Evolutionary conservation across 2,329 filamentous ascomycete genomes (phyloP).

Genomic region (Clarireedia paspali): DNA sequence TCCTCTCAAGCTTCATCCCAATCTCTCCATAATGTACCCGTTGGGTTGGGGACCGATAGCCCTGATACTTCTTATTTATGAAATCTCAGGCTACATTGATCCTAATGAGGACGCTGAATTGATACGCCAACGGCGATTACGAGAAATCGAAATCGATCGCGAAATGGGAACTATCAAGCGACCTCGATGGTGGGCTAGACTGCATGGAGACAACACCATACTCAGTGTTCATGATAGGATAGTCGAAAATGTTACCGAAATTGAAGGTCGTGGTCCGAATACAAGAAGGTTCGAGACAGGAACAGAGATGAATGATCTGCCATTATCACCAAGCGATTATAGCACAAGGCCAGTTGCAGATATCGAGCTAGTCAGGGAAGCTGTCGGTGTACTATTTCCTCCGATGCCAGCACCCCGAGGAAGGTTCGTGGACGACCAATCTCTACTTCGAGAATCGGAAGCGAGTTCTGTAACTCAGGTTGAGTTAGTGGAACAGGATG

Average conservation of each 20-base stretch:
- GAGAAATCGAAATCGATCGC: slow-evolving; percentile 47
- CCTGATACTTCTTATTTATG: slow-evolving; percentile 48
- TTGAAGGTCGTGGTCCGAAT: slow-evolving; percentile 28
- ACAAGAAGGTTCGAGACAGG: slow-evolving; percentile 23
- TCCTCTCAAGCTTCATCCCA: slow-evolving; percentile 46
- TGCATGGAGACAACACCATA: slow-evolving; percentile 15
- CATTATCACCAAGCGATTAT: slow-evolving; percentile 12
- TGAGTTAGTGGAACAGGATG: slow-evolving; percentile 4
- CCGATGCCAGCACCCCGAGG: not conserved
- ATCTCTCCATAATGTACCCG: slow-evolving; percentile 48
- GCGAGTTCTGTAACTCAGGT: slow-evolving; percentile 7
- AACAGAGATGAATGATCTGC: slow-evolving; percentile 33
- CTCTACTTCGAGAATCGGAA: slow-evolving; percentile 5
- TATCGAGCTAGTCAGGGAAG: slow-evolving; percentile 27
- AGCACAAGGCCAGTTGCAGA: slow-evolving; percentile 40
- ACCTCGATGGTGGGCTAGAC: slow-evolving; percentile 59
- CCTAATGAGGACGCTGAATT: slow-evolving; percentile 65
- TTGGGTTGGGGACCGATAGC: slow-evolving; percentile 55
- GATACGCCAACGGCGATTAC: slow-evolving; percentile 52
- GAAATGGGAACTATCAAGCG: slow-evolving; percentile 54
- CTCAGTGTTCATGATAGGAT: slow-evolving; percentile 28
- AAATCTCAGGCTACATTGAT: slow-evolving; percentile 49
- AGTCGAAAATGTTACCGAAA: slow-evolving; percentile 29
- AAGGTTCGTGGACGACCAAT: slow-evolving; percentile 14
- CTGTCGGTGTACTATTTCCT: slow-evolving; percentile 16